Evolutionary conservation across 2,329 filamentous ascomycete genomes (phyloP).

Genomic region (Verticillium nubilum): DNA sequence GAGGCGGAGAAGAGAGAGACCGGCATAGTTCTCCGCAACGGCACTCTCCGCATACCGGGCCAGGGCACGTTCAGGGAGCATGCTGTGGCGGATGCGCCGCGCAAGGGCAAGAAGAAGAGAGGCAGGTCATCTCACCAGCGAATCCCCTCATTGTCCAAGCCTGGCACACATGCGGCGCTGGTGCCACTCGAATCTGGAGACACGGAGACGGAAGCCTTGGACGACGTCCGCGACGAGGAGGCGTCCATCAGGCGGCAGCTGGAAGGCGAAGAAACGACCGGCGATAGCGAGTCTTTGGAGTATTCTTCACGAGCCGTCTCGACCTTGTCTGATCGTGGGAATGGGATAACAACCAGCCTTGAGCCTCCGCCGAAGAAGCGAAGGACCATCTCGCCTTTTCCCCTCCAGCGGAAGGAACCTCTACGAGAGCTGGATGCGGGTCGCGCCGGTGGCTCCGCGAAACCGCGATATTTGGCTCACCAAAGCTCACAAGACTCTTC

Average conservation of each 20-base stretch:
- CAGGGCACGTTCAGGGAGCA: background rate
- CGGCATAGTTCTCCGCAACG: slow-evolving; percentile 2
- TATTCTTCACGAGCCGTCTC: background rate
- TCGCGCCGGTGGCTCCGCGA: background rate
- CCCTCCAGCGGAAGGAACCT: background rate
- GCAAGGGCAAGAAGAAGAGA: slow-evolving; percentile 17
- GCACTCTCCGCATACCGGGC: background rate
- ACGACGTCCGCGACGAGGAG: slow-evolving; percentile 16
- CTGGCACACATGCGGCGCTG: slow-evolving; percentile 9
- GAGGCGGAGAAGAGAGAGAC: slow-evolving; percentile 2
- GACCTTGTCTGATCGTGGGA: background rate
- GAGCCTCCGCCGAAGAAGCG: slow-evolving; percentile 8
- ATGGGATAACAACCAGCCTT: background rate
- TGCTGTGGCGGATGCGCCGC: slow-evolving; percentile 11
- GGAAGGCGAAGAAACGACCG: background rate
- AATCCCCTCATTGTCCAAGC: slow-evolving; percentile 27
- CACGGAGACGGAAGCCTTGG: slow-evolving; percentile 2
- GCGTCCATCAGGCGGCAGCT: slow-evolving; percentile 8
- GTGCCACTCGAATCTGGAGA: slow-evolving; percentile 7
- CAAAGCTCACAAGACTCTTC: background rate
- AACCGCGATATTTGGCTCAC: background rate
- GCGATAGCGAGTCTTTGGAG: background rate
- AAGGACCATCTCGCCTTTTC: background rate
- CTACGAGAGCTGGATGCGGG: background rate
- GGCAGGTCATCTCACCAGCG: slow-evolving; percentile 15